A percentile compares a stretch with the other conserved stretches of the same genome.
These are phyloP conservation scores for Alternaria consortialis DNA, from an alignment of 2,329 filamentous ascomycete species.

Conservation along the genomic window DNA sequence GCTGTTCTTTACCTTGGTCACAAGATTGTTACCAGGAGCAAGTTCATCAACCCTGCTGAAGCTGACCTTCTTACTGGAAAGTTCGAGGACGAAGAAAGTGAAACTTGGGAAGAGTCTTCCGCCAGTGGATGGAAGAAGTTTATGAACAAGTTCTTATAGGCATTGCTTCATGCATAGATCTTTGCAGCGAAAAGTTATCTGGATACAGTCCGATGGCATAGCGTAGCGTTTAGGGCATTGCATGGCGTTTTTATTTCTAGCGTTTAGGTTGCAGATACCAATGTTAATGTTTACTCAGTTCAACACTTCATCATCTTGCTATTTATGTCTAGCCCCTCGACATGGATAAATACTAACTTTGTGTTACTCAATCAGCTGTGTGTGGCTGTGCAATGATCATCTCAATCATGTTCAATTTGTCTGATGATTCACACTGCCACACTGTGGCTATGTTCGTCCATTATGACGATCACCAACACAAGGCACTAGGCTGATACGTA, in stretches of 20 bases:
- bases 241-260: conserved; percentile 24
- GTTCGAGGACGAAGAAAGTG: conserved; percentile 39
- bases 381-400: conserved; percentile 1
- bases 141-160: conserved; percentile 36
- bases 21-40: conserved; percentile 55
- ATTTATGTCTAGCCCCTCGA: background rate
- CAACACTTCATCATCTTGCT: background rate
- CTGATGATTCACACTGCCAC: background rate
- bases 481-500: background rate
- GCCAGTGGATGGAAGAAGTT: conserved; percentile 45
- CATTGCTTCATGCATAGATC: background rate
- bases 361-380: background rate
- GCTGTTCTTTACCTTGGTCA: conserved; percentile 67
- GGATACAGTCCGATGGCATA: conserved; percentile 23
- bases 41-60: conserved; percentile 52
- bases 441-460: background rate
- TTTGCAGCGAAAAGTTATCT: conserved; percentile 22
- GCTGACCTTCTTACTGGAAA: conserved; percentile 56
- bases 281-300: conserved; percentile 23
- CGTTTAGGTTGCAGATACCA: conserved; percentile 21
- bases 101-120: conserved; percentile 47
- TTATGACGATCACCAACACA: background rate
- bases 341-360: background rate
- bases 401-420: background rate
- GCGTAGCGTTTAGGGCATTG: conserved; percentile 31